Conservation (phyloP, 2,329 filamentous ascomycete genomes). For the Coniella lustricola region DNA sequence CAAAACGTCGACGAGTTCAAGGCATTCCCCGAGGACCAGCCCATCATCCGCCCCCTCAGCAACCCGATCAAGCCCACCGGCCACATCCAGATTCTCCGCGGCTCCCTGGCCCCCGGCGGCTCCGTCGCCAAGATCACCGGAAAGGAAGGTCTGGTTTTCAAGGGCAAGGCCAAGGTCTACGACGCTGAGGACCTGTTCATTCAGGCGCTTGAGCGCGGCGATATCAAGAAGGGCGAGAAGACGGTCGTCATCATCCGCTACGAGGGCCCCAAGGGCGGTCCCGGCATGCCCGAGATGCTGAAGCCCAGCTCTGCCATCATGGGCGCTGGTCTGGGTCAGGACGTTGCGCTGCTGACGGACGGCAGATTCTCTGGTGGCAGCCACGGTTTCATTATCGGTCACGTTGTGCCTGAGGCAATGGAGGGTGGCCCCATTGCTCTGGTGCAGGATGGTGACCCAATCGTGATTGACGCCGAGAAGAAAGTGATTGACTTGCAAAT, state of each 20-base stretch:
- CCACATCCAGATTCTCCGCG: constrained; percentile 81
- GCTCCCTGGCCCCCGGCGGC: constrained; percentile 77
- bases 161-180: constrained; percentile 74
- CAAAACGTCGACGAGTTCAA: constrained; percentile 75
- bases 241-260: constrained; percentile 88
- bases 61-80: constrained; percentile 84
- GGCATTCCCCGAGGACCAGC: constrained; percentile 67
- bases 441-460: constrained; percentile 71
- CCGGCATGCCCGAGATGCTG: constrained; percentile 91
- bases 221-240: constrained; percentile 80
- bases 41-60: constrained; percentile 71
- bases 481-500: constrained; percentile 62
- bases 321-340: constrained; percentile 75
- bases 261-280: constrained; percentile 87
- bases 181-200: constrained; percentile 80
- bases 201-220: constrained; percentile 64
- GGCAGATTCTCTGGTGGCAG: constrained; percentile 73
- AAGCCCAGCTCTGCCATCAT: constrained; percentile 91
- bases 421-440: constrained; percentile 80
- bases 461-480: constrained; percentile 76
- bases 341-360: constrained; percentile 68
- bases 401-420: constrained; percentile 81
- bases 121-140: constrained; percentile 92
- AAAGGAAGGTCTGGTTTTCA: constrained; percentile 82
- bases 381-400: constrained; percentile 81